Evolutionary conservation across 2,329 filamentous ascomycete species (phyloP).

Genomic region (Colletotrichum simmondsii): DNA sequence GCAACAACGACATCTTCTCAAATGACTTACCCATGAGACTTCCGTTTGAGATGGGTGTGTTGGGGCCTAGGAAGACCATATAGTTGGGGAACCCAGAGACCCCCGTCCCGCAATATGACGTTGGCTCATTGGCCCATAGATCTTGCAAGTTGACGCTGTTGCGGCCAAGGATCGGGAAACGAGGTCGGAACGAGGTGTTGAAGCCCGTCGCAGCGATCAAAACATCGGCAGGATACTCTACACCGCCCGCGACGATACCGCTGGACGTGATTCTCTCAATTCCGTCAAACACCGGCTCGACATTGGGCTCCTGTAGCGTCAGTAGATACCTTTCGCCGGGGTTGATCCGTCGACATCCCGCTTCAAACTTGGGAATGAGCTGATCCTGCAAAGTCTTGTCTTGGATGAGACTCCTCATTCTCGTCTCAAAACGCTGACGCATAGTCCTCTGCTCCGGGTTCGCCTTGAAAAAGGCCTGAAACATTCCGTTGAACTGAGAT

Average conservation of each 20-base stretch:
- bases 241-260: constrained; percentile 39
- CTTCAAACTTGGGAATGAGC: constrained; percentile 38
- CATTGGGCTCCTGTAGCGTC: constrained; percentile 51
- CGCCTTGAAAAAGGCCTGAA: constrained; percentile 51
- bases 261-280: constrained; percentile 41
- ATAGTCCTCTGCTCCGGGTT: constrained; percentile 26
- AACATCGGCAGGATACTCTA: constrained; percentile 34
- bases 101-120: constrained; percentile 46
- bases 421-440: background rate
- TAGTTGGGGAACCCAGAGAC: constrained; percentile 42
- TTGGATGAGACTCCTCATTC: background rate
- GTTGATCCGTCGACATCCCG: constrained; percentile 39
- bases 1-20: too few species aligned
- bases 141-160: constrained; percentile 35
- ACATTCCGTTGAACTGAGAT: constrained; percentile 51
- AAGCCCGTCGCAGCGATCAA: constrained; percentile 38
- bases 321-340: constrained; percentile 55
- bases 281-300: constrained; percentile 46
- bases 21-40: constrained; percentile 37
- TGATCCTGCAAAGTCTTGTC: constrained; percentile 15
- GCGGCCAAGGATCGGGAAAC: constrained; percentile 39
- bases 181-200: constrained; percentile 37
- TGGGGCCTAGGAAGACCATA: constrained; percentile 44
- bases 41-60: constrained; percentile 42
- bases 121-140: constrained; percentile 36